Evolutionary conservation across 768 basidiomycete species (phyloP), one percentile per base, ranked within the genome.

Genomic region (Hericium alpestre): DNA sequence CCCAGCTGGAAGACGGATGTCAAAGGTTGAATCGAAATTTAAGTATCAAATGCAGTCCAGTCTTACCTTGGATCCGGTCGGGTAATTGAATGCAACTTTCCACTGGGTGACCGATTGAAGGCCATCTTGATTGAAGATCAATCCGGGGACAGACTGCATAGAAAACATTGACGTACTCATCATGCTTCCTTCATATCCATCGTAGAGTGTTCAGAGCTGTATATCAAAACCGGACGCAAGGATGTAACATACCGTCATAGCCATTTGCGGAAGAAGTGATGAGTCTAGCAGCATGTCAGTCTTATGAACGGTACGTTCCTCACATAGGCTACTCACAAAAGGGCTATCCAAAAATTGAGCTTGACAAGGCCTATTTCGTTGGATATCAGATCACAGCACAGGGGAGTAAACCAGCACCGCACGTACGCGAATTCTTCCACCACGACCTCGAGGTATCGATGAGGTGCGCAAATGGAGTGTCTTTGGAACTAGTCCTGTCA

Each of bases 181-280:
- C 65, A 64, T 64, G 48, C 65, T 64, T 39, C 32, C 32, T 37
- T 13, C 8, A 32, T 32, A 5, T 11, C 22, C 8, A 51, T 51
- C 4, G 0, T 10, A 10, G 4, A 12, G 12, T 11, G 11, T 9
- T 27, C 9, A 51, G n/a, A 51, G 4, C 4, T 20, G n/a, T 37
- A 4, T 18, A 38, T 32, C n/a, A 22, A 39, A 46, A 9, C 16
- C 43, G 20, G 43, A 18, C 8, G 32, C 12, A 20, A 15, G 4
- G 8, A 46, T n/a, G 5, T 18, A 39, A 32, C 32, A 38, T 12
- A 37, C 57, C 65, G 59, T 71, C 70, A 61, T 68, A 72, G 22
- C 70, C 70, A 52, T 71, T 70, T 11, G 68, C 66, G 11, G 64
- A 67, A 0, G 71, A 67, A 3, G 70, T 71, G 59, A 71, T 66